phyloP scores from a whole-genome alignment of 2,329 filamentous ascomycete species.

The Aspergillus fructus region DNA sequence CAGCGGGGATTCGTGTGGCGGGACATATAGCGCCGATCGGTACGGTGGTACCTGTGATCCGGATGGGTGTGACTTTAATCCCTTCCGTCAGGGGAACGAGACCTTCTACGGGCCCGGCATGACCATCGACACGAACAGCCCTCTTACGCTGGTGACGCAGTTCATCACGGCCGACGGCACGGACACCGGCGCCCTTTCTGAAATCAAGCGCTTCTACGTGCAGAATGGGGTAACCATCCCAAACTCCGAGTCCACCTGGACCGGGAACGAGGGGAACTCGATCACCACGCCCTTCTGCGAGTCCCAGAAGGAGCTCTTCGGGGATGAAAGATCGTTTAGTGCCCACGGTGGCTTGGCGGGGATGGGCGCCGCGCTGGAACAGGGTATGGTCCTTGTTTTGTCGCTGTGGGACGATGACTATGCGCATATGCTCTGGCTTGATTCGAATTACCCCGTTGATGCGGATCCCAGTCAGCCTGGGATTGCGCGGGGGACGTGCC shows the following conservation, averaged over 20 bases:
- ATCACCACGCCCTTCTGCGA: conserved; percentile 61
- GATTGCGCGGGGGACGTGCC: conserved; percentile 55
- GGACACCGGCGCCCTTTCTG: conserved; percentile 53
- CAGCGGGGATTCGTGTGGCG: conserved; percentile 53
- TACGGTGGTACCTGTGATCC: conserved; percentile 66
- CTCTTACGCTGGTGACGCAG: conserved; percentile 67
- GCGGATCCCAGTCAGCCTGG: conserved; percentile 46
- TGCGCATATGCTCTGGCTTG: conserved; percentile 73
- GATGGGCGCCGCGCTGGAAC: conserved; percentile 55
- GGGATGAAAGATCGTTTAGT: conserved; percentile 54
- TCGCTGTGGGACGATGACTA: conserved; percentile 64
- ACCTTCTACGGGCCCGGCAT: conserved; percentile 62
- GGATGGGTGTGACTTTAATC: conserved; percentile 70
- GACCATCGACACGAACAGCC: conserved; percentile 57
- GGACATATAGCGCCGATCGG: conserved; percentile 52
- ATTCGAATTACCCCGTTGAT: conserved; percentile 61
- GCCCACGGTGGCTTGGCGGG: conserved; percentile 55
- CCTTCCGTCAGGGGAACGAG: conserved; percentile 64
- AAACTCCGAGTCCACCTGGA: conserved; percentile 51
- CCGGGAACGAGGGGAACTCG: conserved; percentile 51
- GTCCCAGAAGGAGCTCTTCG: conserved; percentile 56
- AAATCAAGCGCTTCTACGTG: conserved; percentile 66
- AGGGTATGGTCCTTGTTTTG: conserved; percentile 66
- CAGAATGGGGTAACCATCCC: conserved; percentile 61
- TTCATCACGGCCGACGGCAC: conserved; percentile 57